Evolutionary conservation across 2,329 filamentous ascomycete genomes (phyloP), one percentile per base, ranked within the genome.

Genomic region (Acarospora socialis): DNA sequence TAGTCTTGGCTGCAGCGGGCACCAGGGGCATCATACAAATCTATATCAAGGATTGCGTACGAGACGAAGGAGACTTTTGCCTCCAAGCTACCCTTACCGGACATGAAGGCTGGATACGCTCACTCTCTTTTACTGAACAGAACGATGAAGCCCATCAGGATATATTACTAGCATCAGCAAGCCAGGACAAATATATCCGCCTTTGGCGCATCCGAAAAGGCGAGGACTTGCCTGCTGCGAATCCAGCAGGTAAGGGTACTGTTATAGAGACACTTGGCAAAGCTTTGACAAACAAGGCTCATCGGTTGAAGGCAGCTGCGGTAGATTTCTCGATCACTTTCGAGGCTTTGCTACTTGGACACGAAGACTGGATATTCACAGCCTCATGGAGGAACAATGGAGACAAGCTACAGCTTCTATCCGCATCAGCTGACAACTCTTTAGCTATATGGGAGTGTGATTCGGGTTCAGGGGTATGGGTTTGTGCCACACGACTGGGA

Each of bases 321-420:
- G 63, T 61, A 3, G 76, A 77, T 42, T 87, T 81, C 54, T 81
- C 79, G 5, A 66, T 93, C 34, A 92, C 84, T 0, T 95, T 98
- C 44, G 90, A 98, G 54, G 90, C 90, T 1, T 63, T 98, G 3
- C 68, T 98, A 4, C 70, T 98, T 3, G 90, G 90, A 6, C 90
- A 98, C 49, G 90, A 98, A 51, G 90, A 98, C 49, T 98, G 90
- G 90, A 87, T 98, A 35, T 95, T 93, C 55, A 92, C 81, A 34
- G 77, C 81, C 2, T 65, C 66, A 33, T 94, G 86, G 86, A 68
- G 70, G 37, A 63, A 64, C 5, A 52, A 61, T 25, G 47, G 56
- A 9, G 57, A 61, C 12, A 71, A 66, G 37, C 63, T 80, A 8
- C 81, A 80, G 44, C 69, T 94, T 6, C 69, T 98, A 3, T 86